Evolutionary conservation across 1,284 basidiomycete genomes (phyloP).

Genomic region (Trametes sp.): DNA sequence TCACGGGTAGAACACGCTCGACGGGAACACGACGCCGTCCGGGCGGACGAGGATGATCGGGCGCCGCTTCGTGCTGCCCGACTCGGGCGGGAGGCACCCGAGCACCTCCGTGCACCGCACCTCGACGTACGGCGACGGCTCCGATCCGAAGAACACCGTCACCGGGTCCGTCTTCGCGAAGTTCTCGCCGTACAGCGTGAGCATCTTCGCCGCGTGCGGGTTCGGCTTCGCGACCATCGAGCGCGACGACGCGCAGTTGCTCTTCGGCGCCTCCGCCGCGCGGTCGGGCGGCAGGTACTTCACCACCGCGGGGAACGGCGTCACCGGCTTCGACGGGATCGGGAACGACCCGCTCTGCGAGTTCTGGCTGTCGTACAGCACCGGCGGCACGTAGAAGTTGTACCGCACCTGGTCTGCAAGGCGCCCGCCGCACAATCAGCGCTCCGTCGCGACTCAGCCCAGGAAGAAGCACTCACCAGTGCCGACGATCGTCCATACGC

Average conservation of each 20-base stretch:
- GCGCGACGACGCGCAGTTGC: slow-evolving; percentile 67
- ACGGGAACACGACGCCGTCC: slow-evolving; percentile 93
- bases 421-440: slow-evolving; percentile 20
- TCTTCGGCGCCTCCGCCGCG: slow-evolving; percentile 75
- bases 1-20: slow-evolving; percentile 83
- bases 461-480: slow-evolving; percentile 64
- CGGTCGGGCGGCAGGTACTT: slow-evolving; percentile 89
- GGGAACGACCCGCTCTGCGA: slow-evolving; percentile 72
- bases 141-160: slow-evolving; percentile 88
- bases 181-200: slow-evolving; percentile 91
- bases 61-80: slow-evolving; percentile 66
- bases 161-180: slow-evolving; percentile 82
- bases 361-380: slow-evolving; percentile 79
- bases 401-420: slow-evolving; percentile 81
- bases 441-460: slow-evolving; percentile 13
- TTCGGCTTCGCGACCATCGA: slow-evolving; percentile 76
- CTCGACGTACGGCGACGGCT: slow-evolving; percentile 88
- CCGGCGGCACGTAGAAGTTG: slow-evolving; percentile 92
- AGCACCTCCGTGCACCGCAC: slow-evolving; percentile 90
- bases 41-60: slow-evolving; percentile 87
- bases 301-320: slow-evolving; percentile 85
- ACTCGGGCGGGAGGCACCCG: slow-evolving; percentile 77
- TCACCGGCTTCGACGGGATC: slow-evolving; percentile 82
- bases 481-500: slow-evolving; percentile 93
- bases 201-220: slow-evolving; percentile 75